Evolutionary conservation across 768 basidiomycete species (phyloP).

Genomic region (Trametes cubensis): DNA sequence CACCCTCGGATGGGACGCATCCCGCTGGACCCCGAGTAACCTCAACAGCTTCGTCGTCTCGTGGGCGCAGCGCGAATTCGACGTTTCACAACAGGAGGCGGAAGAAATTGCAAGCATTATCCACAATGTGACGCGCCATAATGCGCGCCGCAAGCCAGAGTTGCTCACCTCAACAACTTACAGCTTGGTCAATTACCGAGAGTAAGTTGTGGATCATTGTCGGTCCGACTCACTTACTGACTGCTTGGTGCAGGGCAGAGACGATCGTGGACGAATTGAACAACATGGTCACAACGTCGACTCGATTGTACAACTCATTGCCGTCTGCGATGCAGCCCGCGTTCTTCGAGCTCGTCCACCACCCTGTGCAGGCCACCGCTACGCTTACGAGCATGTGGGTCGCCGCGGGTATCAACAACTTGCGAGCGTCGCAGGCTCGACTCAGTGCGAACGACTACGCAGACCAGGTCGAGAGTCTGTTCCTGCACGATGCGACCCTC

Average conservation of each 20-base stretch:
- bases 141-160: conserved; percentile 67
- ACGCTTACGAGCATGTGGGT: conserved; percentile 63
- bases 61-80: conserved; percentile 73
- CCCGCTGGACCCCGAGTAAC: conserved; percentile 58
- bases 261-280: conserved; percentile 55
- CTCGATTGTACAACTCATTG: conserved; percentile 56
- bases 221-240: background rate
- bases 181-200: conserved; percentile 67
- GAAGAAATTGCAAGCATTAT: conserved; percentile 53
- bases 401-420: conserved; percentile 59
- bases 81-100: conserved; percentile 44
- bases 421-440: conserved; percentile 65
- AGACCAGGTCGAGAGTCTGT: conserved; percentile 55
- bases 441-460: conserved; percentile 65
- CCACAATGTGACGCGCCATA: conserved; percentile 56
- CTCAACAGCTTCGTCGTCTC: conserved; percentile 51
- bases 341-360: conserved; percentile 72
- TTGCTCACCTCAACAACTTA: conserved; percentile 62
- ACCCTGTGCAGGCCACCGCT: conserved; percentile 60
- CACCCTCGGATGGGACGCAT: conserved; percentile 60
- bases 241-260: conserved; percentile 36
- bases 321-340: conserved; percentile 52
- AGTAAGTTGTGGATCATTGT: conserved; percentile 46
- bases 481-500: conserved; percentile 63
- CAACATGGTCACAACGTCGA: conserved; percentile 50